A percentile compares a stretch with the other conserved stretches of the same genome.
Evolutionary conservation across 305 asterid genomes (phyloP).

Genomic region (Fraxinus ornus): DNA sequence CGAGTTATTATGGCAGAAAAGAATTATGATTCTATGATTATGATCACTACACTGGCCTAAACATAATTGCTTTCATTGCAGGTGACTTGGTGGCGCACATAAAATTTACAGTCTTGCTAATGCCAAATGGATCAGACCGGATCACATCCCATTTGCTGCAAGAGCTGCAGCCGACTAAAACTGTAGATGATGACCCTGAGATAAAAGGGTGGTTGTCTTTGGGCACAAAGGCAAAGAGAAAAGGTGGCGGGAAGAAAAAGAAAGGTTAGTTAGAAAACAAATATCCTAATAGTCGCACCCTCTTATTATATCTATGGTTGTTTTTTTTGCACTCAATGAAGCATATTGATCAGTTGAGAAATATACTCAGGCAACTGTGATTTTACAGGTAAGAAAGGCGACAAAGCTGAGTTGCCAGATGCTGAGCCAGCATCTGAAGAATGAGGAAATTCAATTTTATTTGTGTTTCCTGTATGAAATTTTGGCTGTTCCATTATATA

Average conservation of each 20-base stretch:
- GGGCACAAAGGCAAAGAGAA: constrained; percentile 14
- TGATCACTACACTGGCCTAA: neutral
- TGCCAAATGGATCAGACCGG: constrained; percentile 94
- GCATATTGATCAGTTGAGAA: neutral
- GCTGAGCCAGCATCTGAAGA: neutral
- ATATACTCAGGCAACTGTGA: neutral
- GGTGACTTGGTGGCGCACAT: constrained; percentile 93
- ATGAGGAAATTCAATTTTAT: neutral
- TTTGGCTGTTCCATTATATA: neutral
- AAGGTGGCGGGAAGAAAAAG: neutral
- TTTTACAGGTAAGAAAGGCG: neutral
- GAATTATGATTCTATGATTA: neutral
- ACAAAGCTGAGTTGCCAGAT: neutral
- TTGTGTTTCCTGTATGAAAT: neutral
- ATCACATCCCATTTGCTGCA: constrained; percentile 77
- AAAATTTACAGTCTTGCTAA: constrained; percentile 82
- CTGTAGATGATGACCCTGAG: constrained; percentile 78
- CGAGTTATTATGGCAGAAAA: neutral
- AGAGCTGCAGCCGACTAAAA: constrained; percentile 68
- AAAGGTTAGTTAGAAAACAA: neutral
- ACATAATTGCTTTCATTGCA: constrained; percentile 29
- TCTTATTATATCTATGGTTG: neutral
- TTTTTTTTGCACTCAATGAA: neutral
- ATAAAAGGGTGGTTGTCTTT: constrained; percentile 79
- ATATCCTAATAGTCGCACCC: neutral